A percentile compares a stretch with the other conserved stretches of the same genome.
Conservation (phyloP, 176 grass and related monocot genomes). For the Secale cereale region DNA sequence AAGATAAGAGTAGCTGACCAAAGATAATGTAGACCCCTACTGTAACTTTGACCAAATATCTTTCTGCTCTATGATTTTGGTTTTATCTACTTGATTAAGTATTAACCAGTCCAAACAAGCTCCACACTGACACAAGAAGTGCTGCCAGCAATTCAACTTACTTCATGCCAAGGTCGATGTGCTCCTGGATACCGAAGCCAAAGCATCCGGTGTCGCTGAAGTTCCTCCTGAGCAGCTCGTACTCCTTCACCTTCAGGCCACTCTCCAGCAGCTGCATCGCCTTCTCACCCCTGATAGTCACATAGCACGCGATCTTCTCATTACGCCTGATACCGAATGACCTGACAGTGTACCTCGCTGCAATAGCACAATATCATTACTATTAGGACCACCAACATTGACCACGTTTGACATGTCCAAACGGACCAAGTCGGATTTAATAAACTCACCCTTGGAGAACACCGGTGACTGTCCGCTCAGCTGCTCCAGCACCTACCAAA, state of each 20-base stretch:
- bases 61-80: too few species aligned
- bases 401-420: not conserved
- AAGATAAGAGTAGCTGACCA: not conserved
- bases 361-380: not conserved
- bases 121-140: not conserved
- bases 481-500: constrained; percentile 76
- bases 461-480: constrained; percentile 79
- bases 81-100: not conserved
- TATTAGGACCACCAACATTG: not conserved
- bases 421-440: not conserved
- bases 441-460: constrained; percentile 75
- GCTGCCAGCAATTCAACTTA: constrained; percentile 20
- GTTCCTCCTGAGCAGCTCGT: constrained; percentile 84
- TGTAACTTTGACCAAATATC: not conserved
- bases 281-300: constrained; percentile 81
- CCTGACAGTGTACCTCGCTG: constrained; percentile 73
- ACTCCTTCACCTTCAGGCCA: constrained; percentile 91
- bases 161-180: constrained; percentile 94
- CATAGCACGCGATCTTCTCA: constrained; percentile 86
- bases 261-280: constrained; percentile 94
- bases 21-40: not conserved
- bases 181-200: constrained; percentile 87
- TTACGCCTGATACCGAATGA: constrained; percentile 81
- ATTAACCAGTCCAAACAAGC: not conserved
- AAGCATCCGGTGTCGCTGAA: constrained; percentile 88